A percentile compares a stretch with the other conserved stretches of the same genome.
Evolutionary conservation across 257 asterid genomes (phyloP).

Genomic region (Salvia hispanica): DNA sequence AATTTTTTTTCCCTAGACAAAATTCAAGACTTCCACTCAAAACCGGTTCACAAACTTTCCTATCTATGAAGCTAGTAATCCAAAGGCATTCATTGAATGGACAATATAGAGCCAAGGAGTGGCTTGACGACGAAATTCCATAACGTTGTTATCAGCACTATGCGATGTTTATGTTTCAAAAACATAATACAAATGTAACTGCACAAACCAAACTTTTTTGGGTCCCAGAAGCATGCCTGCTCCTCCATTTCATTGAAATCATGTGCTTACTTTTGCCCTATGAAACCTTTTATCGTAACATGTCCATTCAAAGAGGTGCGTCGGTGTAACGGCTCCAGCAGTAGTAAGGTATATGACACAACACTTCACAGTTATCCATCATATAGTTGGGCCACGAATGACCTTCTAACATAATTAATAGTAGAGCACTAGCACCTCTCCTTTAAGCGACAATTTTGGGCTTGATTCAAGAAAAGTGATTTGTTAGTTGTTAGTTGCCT

Average conservation of each 20-base stretch:
- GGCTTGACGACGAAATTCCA: background rate
- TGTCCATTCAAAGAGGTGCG: constrained; percentile 33
- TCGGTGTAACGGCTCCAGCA: background rate
- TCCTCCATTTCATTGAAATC: constrained; percentile 8
- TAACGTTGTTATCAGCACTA: background rate
- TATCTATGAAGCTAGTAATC: constrained; percentile 23
- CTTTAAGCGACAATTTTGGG: constrained; percentile 30
- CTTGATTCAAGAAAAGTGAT: constrained; percentile 27
- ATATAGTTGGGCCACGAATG: constrained; percentile 21
- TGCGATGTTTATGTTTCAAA: constrained; percentile 15
- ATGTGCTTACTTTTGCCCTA: background rate
- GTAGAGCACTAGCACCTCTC: constrained; percentile 24
- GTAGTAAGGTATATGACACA: background rate
- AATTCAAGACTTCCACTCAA: constrained; percentile 27
- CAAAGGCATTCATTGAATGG: constrained; percentile 19
- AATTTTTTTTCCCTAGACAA: constrained; percentile 22
- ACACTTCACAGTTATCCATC: constrained; percentile 5
- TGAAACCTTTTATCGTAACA: constrained; percentile 22
- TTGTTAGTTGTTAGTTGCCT: constrained; percentile 24
- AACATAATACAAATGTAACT: constrained; percentile 25
- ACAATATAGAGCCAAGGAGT: background rate
- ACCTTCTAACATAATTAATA: constrained; percentile 22
- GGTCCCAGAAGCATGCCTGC: constrained; percentile 17
- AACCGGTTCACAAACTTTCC: constrained; percentile 10
- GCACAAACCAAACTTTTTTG: constrained; percentile 16